Evolutionary conservation across 495 filamentous ascomycete species (phyloP).

Genomic region (Aspergillus saccharolyticus): DNA sequence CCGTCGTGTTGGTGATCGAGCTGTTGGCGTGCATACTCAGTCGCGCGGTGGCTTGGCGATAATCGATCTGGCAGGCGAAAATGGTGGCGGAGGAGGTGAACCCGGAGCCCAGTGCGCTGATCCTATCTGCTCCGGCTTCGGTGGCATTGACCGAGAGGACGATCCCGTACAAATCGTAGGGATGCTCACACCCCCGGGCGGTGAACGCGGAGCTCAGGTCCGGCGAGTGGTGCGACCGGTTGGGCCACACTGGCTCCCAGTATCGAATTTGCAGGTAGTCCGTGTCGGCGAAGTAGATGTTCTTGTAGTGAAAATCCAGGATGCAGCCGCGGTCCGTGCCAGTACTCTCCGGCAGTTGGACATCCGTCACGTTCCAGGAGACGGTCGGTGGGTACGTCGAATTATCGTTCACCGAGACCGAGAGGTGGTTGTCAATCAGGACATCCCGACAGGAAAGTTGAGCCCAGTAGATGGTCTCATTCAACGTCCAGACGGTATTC

Average conservation of each 20-base stretch:
- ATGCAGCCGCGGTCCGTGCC: constrained; percentile 19
- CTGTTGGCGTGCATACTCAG: constrained; percentile 40
- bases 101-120: constrained; percentile 7
- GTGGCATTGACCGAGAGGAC: constrained; percentile 34
- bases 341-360: constrained; percentile 19
- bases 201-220: constrained; percentile 23
- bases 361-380: constrained; percentile 30
- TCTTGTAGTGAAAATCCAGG: constrained; percentile 33
- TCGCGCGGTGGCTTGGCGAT: constrained; percentile 28
- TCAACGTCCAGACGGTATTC: constrained; percentile 31
- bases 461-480: constrained; percentile 39
- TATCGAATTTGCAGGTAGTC: constrained; percentile 38
- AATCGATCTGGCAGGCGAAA: constrained; percentile 36
- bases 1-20: constrained; percentile 28
- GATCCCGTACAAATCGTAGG: constrained; percentile 37
- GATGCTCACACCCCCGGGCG: constrained; percentile 26
- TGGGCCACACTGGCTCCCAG: constrained; percentile 32
- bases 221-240: constrained; percentile 7
- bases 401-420: constrained; percentile 22
- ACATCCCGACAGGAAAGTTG: constrained; percentile 26
- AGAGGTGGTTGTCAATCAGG: constrained; percentile 18
- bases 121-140: background rate
- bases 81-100: constrained; percentile 28
- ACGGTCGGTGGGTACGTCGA: constrained; percentile 14
- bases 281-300: constrained; percentile 27